Evolutionary conservation across 1,284 basidiomycete genomes (phyloP), one percentile per base, ranked within the genome.

Genomic region (Volvariella volvacea): DNA sequence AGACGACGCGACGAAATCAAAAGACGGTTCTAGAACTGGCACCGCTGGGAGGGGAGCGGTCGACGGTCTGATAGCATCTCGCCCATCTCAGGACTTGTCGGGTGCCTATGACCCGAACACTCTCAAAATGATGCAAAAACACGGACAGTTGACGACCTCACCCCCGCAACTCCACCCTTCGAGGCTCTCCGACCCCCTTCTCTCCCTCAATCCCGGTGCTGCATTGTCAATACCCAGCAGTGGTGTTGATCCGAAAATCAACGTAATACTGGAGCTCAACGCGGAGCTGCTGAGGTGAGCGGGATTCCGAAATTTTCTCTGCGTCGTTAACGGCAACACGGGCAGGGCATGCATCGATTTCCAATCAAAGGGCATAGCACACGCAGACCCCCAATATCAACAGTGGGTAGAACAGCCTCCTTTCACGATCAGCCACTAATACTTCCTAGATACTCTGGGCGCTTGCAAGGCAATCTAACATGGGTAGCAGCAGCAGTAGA

Each of bases 401-500:
- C 72, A 78, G 84, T 87, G 50, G 54, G 81, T 69, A 39, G 8
- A 34, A 31, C 28, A 42, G 43, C 46, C 32, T 43, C 31, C 20
- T 36, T 16, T 42, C 31, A 25, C 14, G 10, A 12, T 42, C 22
- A 28, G n/a, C n/a, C 44, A 49, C 49, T 53, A 47, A 49, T 52
- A 21, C 38, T 48, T 28, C 43, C 33, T 52, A 86, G 83, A 56
- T 84, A 76, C 59, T 59, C 71, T 3, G 45, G 45, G 15, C 73
- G 82, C 47, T 60, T 86, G 33, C 76, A 85, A 53, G 70, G 75
- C 21, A 87, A 87, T 58, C 65, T 88, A 8, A 65, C 71, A 1
- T 88, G 80, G 79, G 63, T 86, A 48, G 80, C 81, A 39, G 70
- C 74, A 16, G 74, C 73, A 21, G 79, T 74, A 28, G 83, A 86